Evolutionary conservation across 1,284 basidiomycete genomes (phyloP), one percentile per base, ranked within the genome.

Genomic region (Puccinia novopanici): DNA sequence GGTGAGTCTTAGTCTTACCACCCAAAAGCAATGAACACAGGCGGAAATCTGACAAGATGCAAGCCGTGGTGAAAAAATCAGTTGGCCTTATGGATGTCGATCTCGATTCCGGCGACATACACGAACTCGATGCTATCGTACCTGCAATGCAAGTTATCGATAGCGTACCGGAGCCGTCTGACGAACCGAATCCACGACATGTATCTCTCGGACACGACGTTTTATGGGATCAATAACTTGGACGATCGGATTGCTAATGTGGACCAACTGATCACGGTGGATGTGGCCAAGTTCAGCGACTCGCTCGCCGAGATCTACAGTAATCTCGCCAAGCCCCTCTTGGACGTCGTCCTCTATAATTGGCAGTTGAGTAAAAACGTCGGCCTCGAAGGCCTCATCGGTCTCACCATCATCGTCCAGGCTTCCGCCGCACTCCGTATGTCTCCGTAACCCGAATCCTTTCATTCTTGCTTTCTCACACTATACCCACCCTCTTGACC

Each of bases 261-360:
- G 12, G 96, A 98, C 85, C 95, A 98, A 91, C 92, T 96, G 90
- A 94, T 98, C 82, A 96, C 95, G 0, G 92, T 96, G 82, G 96
- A 99, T 85, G 94, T 98, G 63, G 92, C 95, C 85, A 92, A 92
- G 81, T 98, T 98, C 87, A 94, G 93, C 48, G 90, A 89, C 30
- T 92, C 94, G 84, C 89, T 99, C 22, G 94, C 96, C 12, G 93
- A 94, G 57, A 95, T 98, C 65, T 99, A 98, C 86, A 91, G 92
- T 22, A 96, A 96, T 86, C 87, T 97, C 61, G 94, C 94, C 54
- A 98, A 98, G 86, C 96, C 96, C 0, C 89, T 92, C 22, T 89
- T 98, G 52, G 96, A 98, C 84, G 83, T 84, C 74, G 92, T 95
- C 81, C 87, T 99, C 22, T 99, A 98, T 88, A 98, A 98, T 86